Evolutionary conservation across 2,329 filamentous ascomycete species (phyloP).

Genomic region (Aspergillus sclerotialis): DNA sequence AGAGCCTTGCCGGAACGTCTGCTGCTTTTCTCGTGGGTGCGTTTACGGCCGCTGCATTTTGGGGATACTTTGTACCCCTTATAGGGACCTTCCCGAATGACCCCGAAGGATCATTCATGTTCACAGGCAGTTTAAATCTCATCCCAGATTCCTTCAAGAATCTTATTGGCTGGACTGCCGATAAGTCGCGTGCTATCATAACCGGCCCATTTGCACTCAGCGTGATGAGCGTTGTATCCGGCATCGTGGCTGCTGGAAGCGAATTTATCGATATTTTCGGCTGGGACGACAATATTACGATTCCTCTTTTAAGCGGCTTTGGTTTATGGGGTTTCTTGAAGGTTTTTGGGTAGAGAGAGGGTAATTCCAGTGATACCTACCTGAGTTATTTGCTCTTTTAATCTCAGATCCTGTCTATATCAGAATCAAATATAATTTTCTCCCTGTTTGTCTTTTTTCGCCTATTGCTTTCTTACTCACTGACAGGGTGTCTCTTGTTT

Average conservation of each 20-base stretch:
- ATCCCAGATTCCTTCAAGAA: constrained; percentile 57
- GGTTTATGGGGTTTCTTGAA: constrained; percentile 90
- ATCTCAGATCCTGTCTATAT: constrained; percentile 1
- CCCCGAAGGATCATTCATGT: constrained; percentile 68
- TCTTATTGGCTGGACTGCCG: constrained; percentile 54
- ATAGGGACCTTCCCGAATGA: constrained; percentile 63
- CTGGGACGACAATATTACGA: constrained; percentile 96
- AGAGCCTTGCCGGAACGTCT: constrained; percentile 82
- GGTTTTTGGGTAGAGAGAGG: constrained; percentile 64
- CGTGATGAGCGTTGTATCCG: constrained; percentile 77
- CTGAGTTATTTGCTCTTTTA: constrained; percentile 3
- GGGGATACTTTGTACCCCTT: constrained; percentile 72
- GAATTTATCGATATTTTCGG: constrained; percentile 88
- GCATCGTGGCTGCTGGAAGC: constrained; percentile 79
- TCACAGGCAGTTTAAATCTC: constrained; percentile 62
- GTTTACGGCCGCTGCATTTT: constrained; percentile 77
- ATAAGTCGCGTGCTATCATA: constrained; percentile 50
- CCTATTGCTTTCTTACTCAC: too few species aligned
- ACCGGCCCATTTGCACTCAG: constrained; percentile 67
- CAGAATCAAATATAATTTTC: too few species aligned
- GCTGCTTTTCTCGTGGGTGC: constrained; percentile 80
- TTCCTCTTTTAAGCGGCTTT: constrained; percentile 80
- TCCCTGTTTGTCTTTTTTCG: too few species aligned
- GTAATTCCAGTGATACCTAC: too few species aligned
- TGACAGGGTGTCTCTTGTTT: too few species aligned